A percentile compares a stretch with the other conserved stretches of the same genome.
Evolutionary conservation across 106 monocot genomes (phyloP).

Genomic region (Xerophyta viscosa): DNA sequence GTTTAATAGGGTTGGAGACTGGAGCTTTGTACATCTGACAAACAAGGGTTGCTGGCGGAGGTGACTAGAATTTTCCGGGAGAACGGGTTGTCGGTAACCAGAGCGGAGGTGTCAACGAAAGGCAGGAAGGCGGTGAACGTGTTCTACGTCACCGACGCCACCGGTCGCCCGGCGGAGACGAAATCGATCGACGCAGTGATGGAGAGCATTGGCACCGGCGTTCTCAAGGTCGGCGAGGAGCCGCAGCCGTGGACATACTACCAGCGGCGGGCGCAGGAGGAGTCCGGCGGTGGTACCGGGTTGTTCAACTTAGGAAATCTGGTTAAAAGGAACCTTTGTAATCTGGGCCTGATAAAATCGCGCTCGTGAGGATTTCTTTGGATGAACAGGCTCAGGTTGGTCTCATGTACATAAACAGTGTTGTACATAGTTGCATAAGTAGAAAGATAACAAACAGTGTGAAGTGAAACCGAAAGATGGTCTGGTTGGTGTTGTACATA

Average conservation of each 20-base stretch:
- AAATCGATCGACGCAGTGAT: background rate
- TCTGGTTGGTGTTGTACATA: no score
- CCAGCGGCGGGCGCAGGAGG: background rate
- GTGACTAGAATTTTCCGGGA: constrained; percentile 90
- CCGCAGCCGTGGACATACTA: background rate
- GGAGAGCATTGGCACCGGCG: background rate
- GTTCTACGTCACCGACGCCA: constrained; percentile 77
- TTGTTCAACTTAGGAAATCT: constrained; percentile 41
- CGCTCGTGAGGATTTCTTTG: no score
- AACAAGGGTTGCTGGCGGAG: constrained; percentile 53
- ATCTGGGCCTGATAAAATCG: constrained; percentile 1
- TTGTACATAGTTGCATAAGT: no score
- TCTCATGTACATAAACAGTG: no score
- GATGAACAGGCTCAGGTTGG: no score
- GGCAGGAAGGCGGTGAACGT: constrained; percentile 46
- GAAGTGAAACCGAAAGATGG: no score
- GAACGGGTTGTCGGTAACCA: constrained; percentile 66
- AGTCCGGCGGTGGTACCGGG: constrained; percentile 6
- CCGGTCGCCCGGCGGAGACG: constrained; percentile 42
- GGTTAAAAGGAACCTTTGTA: constrained; percentile 53
- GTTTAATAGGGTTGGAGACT: constrained; percentile 60
- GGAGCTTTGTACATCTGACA: constrained; percentile 55
- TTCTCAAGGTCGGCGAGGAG: constrained; percentile 1
- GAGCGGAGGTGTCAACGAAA: constrained; percentile 68
- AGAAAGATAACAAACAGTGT: no score